Conservation (phyloP, 208 protist genomes). For the Herpetomonas tarakana region DNA sequence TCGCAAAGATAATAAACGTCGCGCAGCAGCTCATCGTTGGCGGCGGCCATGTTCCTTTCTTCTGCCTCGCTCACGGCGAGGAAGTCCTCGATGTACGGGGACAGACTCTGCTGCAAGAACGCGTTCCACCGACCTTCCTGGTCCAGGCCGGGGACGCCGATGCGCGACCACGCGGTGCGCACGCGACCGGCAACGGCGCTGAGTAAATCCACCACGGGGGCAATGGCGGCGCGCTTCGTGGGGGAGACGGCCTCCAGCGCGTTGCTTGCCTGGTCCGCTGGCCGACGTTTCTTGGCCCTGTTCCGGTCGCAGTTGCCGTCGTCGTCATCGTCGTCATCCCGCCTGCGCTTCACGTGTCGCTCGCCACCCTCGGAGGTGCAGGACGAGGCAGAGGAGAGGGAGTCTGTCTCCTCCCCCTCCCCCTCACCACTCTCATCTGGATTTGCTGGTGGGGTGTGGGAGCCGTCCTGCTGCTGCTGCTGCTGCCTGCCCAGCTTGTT, state of each 20-base stretch:
- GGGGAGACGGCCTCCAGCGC: neutral
- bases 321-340: no score
- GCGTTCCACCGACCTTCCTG: conserved; percentile 15
- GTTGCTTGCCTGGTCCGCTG: no score
- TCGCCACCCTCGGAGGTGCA: no score
- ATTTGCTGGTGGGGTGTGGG: no score
- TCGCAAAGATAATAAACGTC: conserved; percentile 25
- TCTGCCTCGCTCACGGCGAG: conserved; percentile 21
- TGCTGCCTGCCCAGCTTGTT: no score
- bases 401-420: no score
- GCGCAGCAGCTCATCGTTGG: conserved; percentile 30
- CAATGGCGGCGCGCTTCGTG: neutral
- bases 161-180: conserved; percentile 20
- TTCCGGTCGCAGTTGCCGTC: no score
- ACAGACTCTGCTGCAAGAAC: conserved; percentile 19
- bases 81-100: conserved; percentile 22
- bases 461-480: no score
- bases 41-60: conserved; percentile 20
- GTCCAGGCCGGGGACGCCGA: conserved; percentile 21
- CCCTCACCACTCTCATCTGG: no score
- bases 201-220: neutral
- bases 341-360: no score
- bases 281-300: no score
- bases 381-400: no score
- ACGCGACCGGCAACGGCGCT: conserved; percentile 9